Percentiles rank a stretch among this genome's conserved stretches.
Evolutionary conservation across 768 basidiomycete species (phyloP).

Genomic region (Boletus insuetus): DNA sequence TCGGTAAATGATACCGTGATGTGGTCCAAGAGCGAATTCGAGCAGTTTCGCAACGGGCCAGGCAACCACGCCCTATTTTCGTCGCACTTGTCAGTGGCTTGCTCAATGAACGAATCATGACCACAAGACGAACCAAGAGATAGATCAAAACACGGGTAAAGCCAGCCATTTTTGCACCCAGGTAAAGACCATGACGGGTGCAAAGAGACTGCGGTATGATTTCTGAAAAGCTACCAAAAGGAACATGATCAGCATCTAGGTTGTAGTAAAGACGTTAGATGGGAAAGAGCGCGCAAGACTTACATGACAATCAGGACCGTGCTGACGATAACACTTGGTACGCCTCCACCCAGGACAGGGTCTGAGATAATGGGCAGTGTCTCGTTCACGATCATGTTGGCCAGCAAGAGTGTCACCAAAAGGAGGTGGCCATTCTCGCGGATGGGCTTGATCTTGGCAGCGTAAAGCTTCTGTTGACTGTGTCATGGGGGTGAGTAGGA

Average conservation of each 20-base stretch:
- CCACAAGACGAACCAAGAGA: constrained; percentile 45
- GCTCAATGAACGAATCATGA: background rate
- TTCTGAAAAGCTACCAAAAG: constrained; percentile 67
- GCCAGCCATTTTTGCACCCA: constrained; percentile 83
- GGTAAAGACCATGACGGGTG: constrained; percentile 83
- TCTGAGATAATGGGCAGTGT: constrained; percentile 82
- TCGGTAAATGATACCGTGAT: constrained; percentile 91
- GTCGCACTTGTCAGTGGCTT: background rate
- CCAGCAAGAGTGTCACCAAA: constrained; percentile 77
- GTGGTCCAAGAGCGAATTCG: constrained; percentile 72
- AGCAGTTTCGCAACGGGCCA: constrained; percentile 88
- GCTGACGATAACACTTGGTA: constrained; percentile 74
- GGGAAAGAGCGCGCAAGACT: constrained; percentile 32
- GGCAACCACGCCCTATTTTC: constrained; percentile 59
- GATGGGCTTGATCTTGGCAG: constrained; percentile 83
- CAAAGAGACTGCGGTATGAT: constrained; percentile 94
- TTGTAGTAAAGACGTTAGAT: background rate
- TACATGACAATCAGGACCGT: constrained; percentile 87
- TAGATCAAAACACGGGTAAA: constrained; percentile 68
- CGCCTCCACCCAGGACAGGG: constrained; percentile 74
- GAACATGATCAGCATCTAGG: background rate
- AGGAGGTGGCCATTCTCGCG: constrained; percentile 81
- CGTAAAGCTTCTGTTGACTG: constrained; percentile 77
- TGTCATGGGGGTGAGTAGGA: background rate
- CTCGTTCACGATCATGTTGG: constrained; percentile 93